Evolutionary conservation across 495 filamentous ascomycete genomes (phyloP).

Genomic region (Lasiosphaeria ovina): DNA sequence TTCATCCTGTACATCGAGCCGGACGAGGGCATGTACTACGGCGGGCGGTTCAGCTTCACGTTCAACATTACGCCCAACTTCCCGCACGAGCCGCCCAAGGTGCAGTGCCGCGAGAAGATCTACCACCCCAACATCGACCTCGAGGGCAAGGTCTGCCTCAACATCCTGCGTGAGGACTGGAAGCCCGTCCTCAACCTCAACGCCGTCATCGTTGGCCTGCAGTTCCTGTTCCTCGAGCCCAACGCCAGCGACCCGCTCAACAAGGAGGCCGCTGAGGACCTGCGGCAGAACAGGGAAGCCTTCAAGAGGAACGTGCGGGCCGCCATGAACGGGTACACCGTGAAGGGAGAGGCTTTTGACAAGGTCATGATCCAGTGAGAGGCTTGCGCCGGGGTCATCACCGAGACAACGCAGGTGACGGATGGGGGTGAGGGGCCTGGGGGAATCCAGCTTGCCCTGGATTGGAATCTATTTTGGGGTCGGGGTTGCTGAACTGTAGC

Average conservation of each 20-base stretch:
- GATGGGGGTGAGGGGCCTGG: no score
- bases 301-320: constrained; percentile 89
- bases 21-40: constrained; percentile 97
- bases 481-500: no score
- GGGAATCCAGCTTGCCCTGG: no score
- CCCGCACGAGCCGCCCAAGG: constrained; percentile 96
- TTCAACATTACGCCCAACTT: constrained; percentile 94
- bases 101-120: constrained; percentile 96
- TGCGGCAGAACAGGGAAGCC: constrained; percentile 74
- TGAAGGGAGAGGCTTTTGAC: constrained; percentile 72
- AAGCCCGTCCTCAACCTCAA: constrained; percentile 97
- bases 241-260: constrained; percentile 97
- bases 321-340: constrained; percentile 77
- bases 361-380: constrained; percentile 51
- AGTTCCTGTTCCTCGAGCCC: constrained; percentile 97
- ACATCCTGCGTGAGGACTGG: constrained; percentile 97
- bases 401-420: no score
- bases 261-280: constrained; percentile 93
- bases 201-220: constrained; percentile 92
- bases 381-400: no score
- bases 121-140: constrained; percentile 99
- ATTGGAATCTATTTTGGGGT: no score
- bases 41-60: constrained; percentile 82
- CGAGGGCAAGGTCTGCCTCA: constrained; percentile 96
- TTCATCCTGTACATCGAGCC: constrained; percentile 92